Base-by-base conservation (phyloP, 768 basidiomycete species). In the Tylopilus vinaceipallidus region DNA sequence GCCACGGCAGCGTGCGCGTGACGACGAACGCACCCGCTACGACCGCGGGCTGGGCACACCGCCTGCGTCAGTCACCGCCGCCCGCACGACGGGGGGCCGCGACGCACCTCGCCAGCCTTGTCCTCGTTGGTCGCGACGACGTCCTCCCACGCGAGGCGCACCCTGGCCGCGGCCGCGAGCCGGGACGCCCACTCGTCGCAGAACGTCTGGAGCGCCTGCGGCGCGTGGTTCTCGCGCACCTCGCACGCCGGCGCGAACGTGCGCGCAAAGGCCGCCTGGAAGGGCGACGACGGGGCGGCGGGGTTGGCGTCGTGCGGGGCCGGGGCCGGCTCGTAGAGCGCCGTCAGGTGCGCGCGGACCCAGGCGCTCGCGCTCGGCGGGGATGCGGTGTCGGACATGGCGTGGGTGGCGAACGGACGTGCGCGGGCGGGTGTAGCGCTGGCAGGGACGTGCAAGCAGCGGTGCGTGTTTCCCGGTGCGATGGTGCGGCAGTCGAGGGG, bases 11-110 rank as follows among this genome's bases (percentile, higher is more conserved):
- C 3, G 65, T 63, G 20, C 72, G 73, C 23, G 70, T 73, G 39
- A 74, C 64, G 51, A 71, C 56, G 33, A 75, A 63, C 41, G 60
- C 55, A 1, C 77, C 76, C 4, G 73, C 69, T 3, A 78, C 70
- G 40, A 75, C 63, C 4, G 65, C 60, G 2, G 59, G 58, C 73
- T 75, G 8, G 1, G 12, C 12, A 6, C 27, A 29, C n/a, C 27
- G 27, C 1, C 33, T 9, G 0, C 1, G 7, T 46, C 35, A 22
- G 42, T 16, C 42, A 20, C 29, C 6, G 4, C 3, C 20, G 9
- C 19, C 6, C 11, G 17, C 22, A 3, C 20, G 17, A 2, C 17
- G 53, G n/a, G n/a, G n/a, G n/a, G n/a, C n/a, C n/a, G n/a, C n/a
- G n/a, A n/a, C 64, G 43, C 42, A 65, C 67, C 53, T 65, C 37